Evolutionary conservation across 2,329 filamentous ascomycete genomes (phyloP).

Genomic region (Lachnellula arida): DNA sequence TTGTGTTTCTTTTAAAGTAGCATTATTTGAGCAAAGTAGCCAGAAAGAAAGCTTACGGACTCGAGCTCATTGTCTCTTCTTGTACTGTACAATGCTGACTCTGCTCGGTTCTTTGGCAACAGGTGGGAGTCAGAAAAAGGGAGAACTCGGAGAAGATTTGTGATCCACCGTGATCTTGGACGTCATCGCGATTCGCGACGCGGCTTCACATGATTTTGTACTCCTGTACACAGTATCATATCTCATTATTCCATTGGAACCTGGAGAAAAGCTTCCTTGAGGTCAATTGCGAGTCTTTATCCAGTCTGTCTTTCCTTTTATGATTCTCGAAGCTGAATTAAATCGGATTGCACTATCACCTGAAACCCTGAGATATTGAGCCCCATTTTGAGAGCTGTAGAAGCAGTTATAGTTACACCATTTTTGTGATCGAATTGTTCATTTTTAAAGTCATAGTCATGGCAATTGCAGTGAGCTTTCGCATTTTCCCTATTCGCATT

Average conservation of each 20-base stretch:
- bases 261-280: not conserved
- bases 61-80: not conserved
- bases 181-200: conserved; percentile 1
- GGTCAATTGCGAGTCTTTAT: not conserved
- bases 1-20: conserved; percentile 20
- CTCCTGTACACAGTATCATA: not conserved
- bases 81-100: not conserved
- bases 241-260: not conserved
- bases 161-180: not conserved
- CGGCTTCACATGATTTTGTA: conserved; percentile 1
- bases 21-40: conserved; percentile 14
- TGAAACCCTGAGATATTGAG: not conserved
- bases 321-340: not conserved
- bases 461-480: conserved; percentile 29
- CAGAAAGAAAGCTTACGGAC: not conserved
- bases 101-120: not conserved
- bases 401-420: not conserved
- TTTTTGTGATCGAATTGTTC: not conserved
- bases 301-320: not conserved
- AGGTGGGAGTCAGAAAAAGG: not conserved
- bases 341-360: not conserved
- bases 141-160: not conserved
- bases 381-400: no score
- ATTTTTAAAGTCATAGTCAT: conserved; percentile 15
- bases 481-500: not conserved